Base-by-base conservation (phyloP, 2,329 filamentous ascomycete genomes). In the Emergomyces africanus region DNA sequence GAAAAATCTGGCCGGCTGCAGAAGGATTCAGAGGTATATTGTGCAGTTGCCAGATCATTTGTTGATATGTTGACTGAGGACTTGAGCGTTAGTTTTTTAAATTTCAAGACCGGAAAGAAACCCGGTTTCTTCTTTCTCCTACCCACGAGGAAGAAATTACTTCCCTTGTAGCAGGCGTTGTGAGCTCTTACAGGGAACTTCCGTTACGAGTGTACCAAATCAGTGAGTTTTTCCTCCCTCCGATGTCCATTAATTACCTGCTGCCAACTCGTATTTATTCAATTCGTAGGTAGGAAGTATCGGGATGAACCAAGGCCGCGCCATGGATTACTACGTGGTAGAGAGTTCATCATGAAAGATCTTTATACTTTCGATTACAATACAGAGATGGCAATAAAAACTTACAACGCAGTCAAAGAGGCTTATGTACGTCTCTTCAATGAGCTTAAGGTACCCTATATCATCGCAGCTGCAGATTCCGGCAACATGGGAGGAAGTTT, bases 101-200 rank as follows among this genome's bases (percentile, higher is more conserved):
- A 48, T 82, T 97, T 53, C 75, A 80, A 50, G 94, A 97, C 72
- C 83, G 94, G 59, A 94, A 88, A 71, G 82, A 87, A 6, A 77
- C 81, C 0, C 79, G 81, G 3, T 89, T 89, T 62, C 79, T 99
- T 35, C 81, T 99, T 3, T 87, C 90, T 0, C 94, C 94, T 0
- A 99, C 94, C 0, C 94, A 99, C 62, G 94, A 99, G 69, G 94
- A 99, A 71, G 94, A 99, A 70, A 94, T 99, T 65, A 99, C 94
- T 0, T 77, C 81, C 0, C 77, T 99, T 2, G 88, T 96, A 1
- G 83, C 84, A 3, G 81, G 80, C 59, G 81, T 85, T 18, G 78
- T 91, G 0, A 83, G 85, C 48, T 96, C 91, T 0, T 92, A 96
- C 70, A 92, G 90, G 68, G 85, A 89, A 50, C 78, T 97, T 9